Percentiles rank a stretch among this genome's conserved stretches.
These are phyloP conservation scores for Pirum gemmata DNA, from an alignment of 78 protist genomes.

Conservation along the genomic window DNA sequence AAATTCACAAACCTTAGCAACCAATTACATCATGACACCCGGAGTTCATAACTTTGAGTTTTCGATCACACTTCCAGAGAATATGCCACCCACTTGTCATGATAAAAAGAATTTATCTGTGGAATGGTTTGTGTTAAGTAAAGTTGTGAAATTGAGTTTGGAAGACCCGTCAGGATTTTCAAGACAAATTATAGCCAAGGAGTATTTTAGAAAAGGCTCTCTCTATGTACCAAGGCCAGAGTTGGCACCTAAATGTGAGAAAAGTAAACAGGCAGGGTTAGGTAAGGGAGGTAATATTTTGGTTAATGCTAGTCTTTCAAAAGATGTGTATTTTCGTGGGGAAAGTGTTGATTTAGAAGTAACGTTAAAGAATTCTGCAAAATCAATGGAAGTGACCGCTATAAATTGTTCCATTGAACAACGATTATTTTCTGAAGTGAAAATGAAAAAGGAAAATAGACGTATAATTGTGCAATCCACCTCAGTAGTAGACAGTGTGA, in stretches of 20 bases:
- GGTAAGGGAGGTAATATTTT: not conserved
- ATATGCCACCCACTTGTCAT: no score
- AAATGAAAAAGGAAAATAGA: not conserved
- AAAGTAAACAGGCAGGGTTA: not conserved
- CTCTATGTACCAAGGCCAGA: not conserved
- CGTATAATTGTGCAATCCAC: not conserved
- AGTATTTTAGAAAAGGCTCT: not conserved
- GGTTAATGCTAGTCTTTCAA: not conserved
- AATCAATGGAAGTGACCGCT: not conserved
- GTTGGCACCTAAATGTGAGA: not conserved
- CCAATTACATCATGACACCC: no score
- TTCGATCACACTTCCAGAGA: no score
- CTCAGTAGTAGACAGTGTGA: not conserved
- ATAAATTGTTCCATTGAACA: not conserved
- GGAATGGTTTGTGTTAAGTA: not conserved
- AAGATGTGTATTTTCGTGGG: not conserved
- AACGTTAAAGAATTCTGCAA: not conserved
- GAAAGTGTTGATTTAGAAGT: not conserved
- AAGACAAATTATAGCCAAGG: not conserved
- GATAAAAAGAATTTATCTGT: no score
- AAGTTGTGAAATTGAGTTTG: no score
- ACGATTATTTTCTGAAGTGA: not conserved
- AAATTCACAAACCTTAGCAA: no score
- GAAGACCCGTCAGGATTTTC: not conserved
- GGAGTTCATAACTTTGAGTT: no score